Evolutionary conservation across 1,284 basidiomycete species (phyloP).

Genomic region (Ganoderma lingzhi): DNA sequence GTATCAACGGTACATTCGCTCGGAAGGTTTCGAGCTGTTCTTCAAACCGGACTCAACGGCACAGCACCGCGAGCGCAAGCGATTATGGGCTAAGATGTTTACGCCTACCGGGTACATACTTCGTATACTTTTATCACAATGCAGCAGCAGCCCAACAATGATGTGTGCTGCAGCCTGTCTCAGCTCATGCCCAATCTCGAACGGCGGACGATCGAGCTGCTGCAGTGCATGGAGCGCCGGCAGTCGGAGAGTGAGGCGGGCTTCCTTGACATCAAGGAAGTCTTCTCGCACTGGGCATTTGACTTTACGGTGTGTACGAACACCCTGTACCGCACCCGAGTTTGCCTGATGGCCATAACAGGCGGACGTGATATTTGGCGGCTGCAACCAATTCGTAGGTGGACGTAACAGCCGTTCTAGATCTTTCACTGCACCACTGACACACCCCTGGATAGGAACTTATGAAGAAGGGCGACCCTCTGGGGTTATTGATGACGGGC

Average conservation of each 20-base stretch:
- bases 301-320: constrained; percentile 27
- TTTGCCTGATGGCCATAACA: constrained; percentile 1
- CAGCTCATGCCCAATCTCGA: constrained; percentile 15
- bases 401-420: no score
- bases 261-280: constrained; percentile 22
- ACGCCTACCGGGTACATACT: constrained; percentile 6
- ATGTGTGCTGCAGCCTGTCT: background rate
- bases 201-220: constrained; percentile 20
- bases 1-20: constrained; percentile 2
- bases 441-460: constrained; percentile 19
- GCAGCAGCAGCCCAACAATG: no score
- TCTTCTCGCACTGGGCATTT: constrained; percentile 31
- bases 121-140: no score
- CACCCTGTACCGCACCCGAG: no score
- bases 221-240: constrained; percentile 19
- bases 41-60: constrained; percentile 15
- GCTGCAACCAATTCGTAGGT: constrained; percentile 20
- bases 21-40: constrained; percentile 11
- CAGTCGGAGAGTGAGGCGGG: constrained; percentile 8
- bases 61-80: constrained; percentile 14
- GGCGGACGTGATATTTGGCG: constrained; percentile 34
- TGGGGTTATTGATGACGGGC: constrained; percentile 24
- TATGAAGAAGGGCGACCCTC: constrained; percentile 34
- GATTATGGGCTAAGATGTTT: constrained; percentile 12
- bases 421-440: no score